A percentile compares a stretch with the other conserved stretches of the same genome.
phyloP scores from a whole-genome alignment of 768 basidiomycete species.

The Suillus bovinus region DNA sequence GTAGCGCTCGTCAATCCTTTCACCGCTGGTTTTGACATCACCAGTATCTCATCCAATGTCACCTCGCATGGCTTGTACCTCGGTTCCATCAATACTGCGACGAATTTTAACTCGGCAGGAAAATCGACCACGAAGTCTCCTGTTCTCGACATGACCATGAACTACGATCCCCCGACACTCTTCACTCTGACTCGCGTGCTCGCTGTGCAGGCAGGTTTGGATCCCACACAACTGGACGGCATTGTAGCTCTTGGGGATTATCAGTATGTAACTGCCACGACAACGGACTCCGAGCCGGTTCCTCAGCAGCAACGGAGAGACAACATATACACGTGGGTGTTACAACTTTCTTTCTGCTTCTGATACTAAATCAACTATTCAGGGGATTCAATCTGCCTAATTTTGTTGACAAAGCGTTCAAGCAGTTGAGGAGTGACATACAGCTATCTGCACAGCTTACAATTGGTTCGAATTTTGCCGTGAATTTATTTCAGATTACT shows the following conservation, averaged over 20 bases:
- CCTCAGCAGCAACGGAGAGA: constrained; percentile 33
- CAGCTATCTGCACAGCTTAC: constrained; percentile 51
- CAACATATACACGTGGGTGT: constrained; percentile 55
- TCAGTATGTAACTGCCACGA: constrained; percentile 44
- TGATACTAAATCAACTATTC: constrained; percentile 8
- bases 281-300: constrained; percentile 34
- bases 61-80: constrained; percentile 60
- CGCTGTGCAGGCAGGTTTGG: constrained; percentile 62
- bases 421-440: constrained; percentile 62
- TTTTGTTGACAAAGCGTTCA: constrained; percentile 68
- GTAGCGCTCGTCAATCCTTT: constrained; percentile 70
- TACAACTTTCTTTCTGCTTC: neutral
- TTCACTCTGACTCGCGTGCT: constrained; percentile 72
- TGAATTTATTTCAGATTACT: neutral
- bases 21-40: constrained; percentile 57
- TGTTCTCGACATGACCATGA: constrained; percentile 58
- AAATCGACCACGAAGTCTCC: constrained; percentile 60
- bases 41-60: constrained; percentile 59
- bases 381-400: constrained; percentile 64
- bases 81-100: constrained; percentile 57
- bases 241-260: constrained; percentile 71
- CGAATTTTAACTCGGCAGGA: constrained; percentile 51
- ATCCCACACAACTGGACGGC: constrained; percentile 60
- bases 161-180: constrained; percentile 64
- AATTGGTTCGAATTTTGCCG: constrained; percentile 44